phyloP scores from a whole-genome alignment of 495 filamentous ascomycete genomes.

The Polyplosphaeria fusca region DNA sequence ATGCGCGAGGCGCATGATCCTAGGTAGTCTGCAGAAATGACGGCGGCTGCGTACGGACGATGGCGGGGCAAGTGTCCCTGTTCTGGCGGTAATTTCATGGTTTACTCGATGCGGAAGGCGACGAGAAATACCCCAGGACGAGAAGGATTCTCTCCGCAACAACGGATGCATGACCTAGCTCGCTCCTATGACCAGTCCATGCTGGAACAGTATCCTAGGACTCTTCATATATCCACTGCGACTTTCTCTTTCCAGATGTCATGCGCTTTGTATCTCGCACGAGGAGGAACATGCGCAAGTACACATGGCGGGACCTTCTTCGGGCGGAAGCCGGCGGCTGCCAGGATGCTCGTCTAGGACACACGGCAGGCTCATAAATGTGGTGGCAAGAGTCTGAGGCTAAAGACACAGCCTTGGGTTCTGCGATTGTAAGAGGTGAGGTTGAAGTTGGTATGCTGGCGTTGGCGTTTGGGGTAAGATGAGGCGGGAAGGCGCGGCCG shows the following conservation, averaged over 20 bases:
- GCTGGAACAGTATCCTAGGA: too few relatives aligned
- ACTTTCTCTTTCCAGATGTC: too few relatives aligned
- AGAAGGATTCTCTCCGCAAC: not conserved
- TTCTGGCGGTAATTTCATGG: not conserved
- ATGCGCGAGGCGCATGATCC: not conserved
- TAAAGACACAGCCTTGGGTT: not conserved
- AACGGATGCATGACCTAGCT: too few relatives aligned
- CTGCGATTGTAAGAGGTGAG: slow-evolving; percentile 1
- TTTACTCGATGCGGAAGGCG: too few relatives aligned
- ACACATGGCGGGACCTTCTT: too few relatives aligned
- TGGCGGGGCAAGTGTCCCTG: not conserved
- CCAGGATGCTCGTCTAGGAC: not conserved
- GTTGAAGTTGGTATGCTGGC: not conserved
- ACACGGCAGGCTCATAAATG: not conserved
- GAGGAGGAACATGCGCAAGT: too few relatives aligned
- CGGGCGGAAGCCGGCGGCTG: not conserved
- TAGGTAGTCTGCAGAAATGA: too few relatives aligned
- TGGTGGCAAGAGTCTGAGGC: slow-evolving; percentile 16
- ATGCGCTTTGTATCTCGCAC: too few relatives aligned
- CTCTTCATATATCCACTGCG: too few relatives aligned
- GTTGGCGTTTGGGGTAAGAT: slow-evolving; percentile 21
- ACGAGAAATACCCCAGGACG: not conserved
- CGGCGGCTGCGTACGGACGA: not conserved
- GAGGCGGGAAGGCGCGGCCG: slow-evolving; percentile 16
- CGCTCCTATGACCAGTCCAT: too few relatives aligned